Base-by-base conservation (phyloP, 2,329 filamentous ascomycete genomes). In the Hirsutella minnesotensis region DNA sequence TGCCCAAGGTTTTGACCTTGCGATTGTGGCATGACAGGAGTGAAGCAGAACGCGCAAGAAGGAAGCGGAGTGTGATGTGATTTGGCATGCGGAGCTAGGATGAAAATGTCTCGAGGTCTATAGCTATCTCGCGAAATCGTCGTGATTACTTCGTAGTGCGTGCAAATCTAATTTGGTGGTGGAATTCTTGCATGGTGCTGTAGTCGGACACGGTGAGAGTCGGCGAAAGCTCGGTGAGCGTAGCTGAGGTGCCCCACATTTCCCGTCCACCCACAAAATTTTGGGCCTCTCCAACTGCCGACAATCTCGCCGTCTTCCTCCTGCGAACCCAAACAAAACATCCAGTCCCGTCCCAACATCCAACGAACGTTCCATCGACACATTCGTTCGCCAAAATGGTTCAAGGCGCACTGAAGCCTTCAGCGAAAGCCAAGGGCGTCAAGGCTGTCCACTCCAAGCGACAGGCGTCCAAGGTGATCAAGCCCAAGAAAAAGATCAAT, bases 391-490 rank as follows among this genome's bases (percentile, higher is more conserved):
- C 19, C 35, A 22, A 21, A 37, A 3, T 79, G 75, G 72, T 68
- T 3, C 75, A 79, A 60, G 75, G 75, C 50, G 56, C 64, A 5
- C 53, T 73, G 39, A 77, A 77, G 52, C 70, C 68, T 46, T 57
- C 65, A 29, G 57, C 63, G 33, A 57, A 61, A 45, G 61, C 66
- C 45, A 58, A 66, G 18, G 53, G 63, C 33, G 52, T 64, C 47
- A 67, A 65, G 49, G 55, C 59, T 24, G 59, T 62, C 40, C 61
- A 66, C 57, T 64, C 63, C 5, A 66, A 67, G 54, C 58, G 56
- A 53, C 61, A 68, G 45, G 61, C 61, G 12, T 64, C 68, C 46
- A 68, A 69, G 44, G 63, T 72, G 27, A 58, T 57, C 57, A 77
- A 77, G 59, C 63, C 70, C 33, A 66, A 72, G 51, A 68, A 64